Conservation (phyloP, 2,329 filamentous ascomycete genomes). For the Rhynchosporium secalis region DNA sequence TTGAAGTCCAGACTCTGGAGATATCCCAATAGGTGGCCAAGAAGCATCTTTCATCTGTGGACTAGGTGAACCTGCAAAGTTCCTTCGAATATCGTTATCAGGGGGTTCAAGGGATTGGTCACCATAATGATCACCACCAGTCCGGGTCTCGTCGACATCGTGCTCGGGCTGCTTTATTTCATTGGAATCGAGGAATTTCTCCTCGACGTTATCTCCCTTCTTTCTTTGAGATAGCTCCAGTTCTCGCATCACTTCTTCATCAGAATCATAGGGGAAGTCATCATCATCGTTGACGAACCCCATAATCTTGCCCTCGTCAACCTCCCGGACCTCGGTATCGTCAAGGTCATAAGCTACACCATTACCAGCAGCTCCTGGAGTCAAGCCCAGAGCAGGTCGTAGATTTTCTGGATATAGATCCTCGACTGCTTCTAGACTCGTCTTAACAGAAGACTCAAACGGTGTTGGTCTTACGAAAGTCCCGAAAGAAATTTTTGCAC, state of each 20-base stretch:
- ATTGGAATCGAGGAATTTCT: slow-evolving; percentile 18
- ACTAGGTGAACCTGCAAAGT: background rate
- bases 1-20: background rate
- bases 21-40: background rate
- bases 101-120: slow-evolving; percentile 21
- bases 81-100: background rate
- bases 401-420: slow-evolving; percentile 78
- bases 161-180: slow-evolving; percentile 18
- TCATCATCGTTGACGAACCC: slow-evolving; percentile 46
- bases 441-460: slow-evolving; percentile 64
- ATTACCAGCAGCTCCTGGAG: slow-evolving; percentile 11
- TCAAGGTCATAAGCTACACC: slow-evolving; percentile 20
- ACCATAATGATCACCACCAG: slow-evolving; percentile 14
- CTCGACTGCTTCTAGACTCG: slow-evolving; percentile 78
- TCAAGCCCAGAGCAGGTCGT: slow-evolving; percentile 46
- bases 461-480: slow-evolving; percentile 59
- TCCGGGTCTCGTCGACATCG: slow-evolving; percentile 17
- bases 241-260: slow-evolving; percentile 49
- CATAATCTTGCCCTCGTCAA: slow-evolving; percentile 63
- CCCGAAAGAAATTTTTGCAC: slow-evolving; percentile 57
- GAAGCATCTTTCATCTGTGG: background rate
- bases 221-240: slow-evolving; percentile 36
- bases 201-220: slow-evolving; percentile 28
- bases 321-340: slow-evolving; percentile 42
- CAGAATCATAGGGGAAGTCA: slow-evolving; percentile 52